Percentiles rank a stretch among this genome's conserved stretches.
Evolutionary conservation across 73 alveolate genomes (phyloP).

Genomic region (Paramecium pentaurelia): DNA sequence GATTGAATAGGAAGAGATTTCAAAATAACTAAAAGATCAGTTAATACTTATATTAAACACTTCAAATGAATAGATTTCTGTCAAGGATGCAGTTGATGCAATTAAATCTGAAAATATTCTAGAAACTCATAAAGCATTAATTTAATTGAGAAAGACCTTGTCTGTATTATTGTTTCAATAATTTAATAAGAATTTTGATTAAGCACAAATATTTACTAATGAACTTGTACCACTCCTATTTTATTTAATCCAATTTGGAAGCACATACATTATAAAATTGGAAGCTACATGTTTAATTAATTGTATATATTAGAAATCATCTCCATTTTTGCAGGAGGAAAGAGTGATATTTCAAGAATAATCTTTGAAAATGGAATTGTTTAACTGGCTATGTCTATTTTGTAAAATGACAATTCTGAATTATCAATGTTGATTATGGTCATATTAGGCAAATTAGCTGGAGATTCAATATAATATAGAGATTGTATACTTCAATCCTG

Average conservation of each 20-base stretch:
- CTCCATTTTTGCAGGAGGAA: not conserved
- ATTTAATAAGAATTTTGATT: not conserved
- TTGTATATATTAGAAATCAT: not conserved
- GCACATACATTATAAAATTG: not conserved
- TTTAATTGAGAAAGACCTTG: not conserved
- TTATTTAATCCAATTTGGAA: not conserved
- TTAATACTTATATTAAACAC: not conserved
- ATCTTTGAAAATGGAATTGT: slow-evolving; percentile 1
- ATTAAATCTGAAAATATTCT: not conserved
- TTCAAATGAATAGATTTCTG: not conserved
- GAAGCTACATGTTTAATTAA: not conserved
- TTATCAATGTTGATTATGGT: not conserved
- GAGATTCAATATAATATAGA: not conserved
- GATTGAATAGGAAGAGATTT: not conserved
- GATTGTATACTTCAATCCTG: not conserved
- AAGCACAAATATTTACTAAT: not conserved
- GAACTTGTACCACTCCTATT: not conserved
- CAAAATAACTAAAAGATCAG: not conserved
- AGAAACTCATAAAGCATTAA: not conserved
- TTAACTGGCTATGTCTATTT: not conserved
- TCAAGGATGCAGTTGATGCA: not conserved
- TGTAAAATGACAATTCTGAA: not conserved
- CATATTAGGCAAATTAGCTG: not conserved
- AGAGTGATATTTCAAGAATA: not conserved
- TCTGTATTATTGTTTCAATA: not conserved